These are phyloP conservation scores for Ambispora gerdemannii DNA, from an alignment of 192 early-diverging fungal genomes.

Conservation along the genomic window DNA sequence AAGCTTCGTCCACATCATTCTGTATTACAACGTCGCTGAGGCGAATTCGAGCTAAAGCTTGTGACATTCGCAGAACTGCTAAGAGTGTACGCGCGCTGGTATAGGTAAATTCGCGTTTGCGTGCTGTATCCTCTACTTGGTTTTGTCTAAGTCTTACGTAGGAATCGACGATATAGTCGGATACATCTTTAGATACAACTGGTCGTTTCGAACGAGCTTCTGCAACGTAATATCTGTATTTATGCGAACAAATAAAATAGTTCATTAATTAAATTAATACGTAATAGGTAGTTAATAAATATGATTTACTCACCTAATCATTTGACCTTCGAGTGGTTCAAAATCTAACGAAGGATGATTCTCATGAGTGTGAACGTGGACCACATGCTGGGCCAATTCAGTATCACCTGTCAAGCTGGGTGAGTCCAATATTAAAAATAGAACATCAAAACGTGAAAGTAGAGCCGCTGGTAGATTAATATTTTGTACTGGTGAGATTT, in stretches of 20 bases:
- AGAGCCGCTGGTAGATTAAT: conserved; percentile 96
- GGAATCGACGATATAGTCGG: conserved; percentile 82
- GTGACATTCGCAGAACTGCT: conserved; percentile 79
- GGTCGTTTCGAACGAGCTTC: conserved; percentile 73
- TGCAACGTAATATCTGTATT: conserved; percentile 80
- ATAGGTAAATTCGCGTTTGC: conserved; percentile 69
- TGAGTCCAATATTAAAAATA: conserved; percentile 89
- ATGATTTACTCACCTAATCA: conserved; percentile 69
- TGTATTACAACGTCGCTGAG: conserved; percentile 61
- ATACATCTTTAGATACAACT: conserved; percentile 67
- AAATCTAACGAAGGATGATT: conserved; percentile 66
- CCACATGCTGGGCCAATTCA: conserved; percentile 81
- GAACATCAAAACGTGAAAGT: conserved; percentile 87
- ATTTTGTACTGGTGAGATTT: conserved; percentile 86
- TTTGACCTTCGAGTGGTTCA: conserved; percentile 63
- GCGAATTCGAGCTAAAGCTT: conserved; percentile 78
- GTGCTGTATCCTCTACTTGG: conserved; percentile 50
- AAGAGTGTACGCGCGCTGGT: conserved; percentile 83
- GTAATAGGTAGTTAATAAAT: no score
- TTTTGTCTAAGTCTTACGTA: conserved; percentile 76
- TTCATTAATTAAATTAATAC: no score
- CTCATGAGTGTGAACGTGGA: conserved; percentile 88
- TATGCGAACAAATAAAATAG: no score
- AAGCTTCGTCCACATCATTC: conserved; percentile 83
- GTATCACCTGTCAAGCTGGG: conserved; percentile 75